Evolutionary conservation across 495 filamentous ascomycete genomes (phyloP).

Genomic region (Bombardia bombarda): DNA sequence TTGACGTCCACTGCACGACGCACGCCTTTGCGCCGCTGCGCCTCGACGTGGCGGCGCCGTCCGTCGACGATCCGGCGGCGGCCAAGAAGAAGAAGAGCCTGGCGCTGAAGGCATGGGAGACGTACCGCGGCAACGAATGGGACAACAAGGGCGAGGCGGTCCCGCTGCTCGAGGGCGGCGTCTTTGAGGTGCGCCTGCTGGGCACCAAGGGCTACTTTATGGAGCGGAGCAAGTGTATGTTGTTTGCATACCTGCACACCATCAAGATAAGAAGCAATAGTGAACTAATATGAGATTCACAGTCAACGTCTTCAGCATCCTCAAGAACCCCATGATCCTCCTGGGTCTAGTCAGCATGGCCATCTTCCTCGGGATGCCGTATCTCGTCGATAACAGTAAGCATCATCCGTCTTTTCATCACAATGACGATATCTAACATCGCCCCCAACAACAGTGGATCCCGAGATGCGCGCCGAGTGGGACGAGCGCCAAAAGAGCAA

Average conservation of each 20-base stretch:
- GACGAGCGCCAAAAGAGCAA: constrained; percentile 78
- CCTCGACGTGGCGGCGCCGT: constrained; percentile 56
- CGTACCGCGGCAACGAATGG: constrained; percentile 83
- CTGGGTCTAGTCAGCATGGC: constrained; percentile 73
- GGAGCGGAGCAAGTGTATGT: constrained; percentile 62
- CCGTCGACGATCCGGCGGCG: constrained; percentile 35
- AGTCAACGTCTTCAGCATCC: constrained; percentile 55
- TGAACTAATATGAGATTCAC: not conserved
- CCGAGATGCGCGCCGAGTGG: constrained; percentile 85
- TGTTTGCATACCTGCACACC: not conserved
- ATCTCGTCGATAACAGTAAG: constrained; percentile 92
- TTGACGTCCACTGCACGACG: constrained; percentile 66
- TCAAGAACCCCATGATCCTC: constrained; percentile 93
- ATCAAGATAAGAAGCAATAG: not conserved
- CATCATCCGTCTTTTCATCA: constrained; percentile 12
- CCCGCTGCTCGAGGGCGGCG: constrained; percentile 22
- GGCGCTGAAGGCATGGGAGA: constrained; percentile 71
- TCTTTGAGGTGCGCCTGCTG: constrained; percentile 53
- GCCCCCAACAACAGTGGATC: constrained; percentile 62
- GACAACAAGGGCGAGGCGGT: constrained; percentile 65
- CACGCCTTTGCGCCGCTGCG: constrained; percentile 67
- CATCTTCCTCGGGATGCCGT: constrained; percentile 83
- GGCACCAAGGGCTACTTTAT: constrained; percentile 65
- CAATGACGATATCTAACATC: not conserved
- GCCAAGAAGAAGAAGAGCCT: too few relatives aligned